These are phyloP conservation scores for Lathyrus tuberosus DNA, from an alignment of 306 rosid species.

Conservation along the genomic window DNA sequence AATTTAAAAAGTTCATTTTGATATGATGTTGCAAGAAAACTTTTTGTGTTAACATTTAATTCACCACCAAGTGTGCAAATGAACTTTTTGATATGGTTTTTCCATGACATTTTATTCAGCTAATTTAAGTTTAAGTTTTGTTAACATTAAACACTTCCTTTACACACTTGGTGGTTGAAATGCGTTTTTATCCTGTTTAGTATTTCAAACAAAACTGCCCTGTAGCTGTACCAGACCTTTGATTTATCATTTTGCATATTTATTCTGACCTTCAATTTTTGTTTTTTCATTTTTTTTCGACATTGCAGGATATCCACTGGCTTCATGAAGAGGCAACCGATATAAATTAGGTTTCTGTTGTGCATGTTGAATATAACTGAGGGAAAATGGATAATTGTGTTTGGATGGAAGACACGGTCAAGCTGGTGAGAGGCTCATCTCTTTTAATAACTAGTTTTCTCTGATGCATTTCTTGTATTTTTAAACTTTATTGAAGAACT, in stretches of 20 bases:
- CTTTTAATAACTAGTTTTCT: slow-evolving; percentile 20
- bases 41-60: no score
- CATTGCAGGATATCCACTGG: slow-evolving; percentile 49
- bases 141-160: slow-evolving; percentile 3
- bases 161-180: slow-evolving; percentile 6
- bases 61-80: no score
- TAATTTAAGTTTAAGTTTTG: slow-evolving; percentile 1
- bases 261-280: slow-evolving; percentile 17
- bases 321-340: slow-evolving; percentile 38
- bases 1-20: no score
- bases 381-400: slow-evolving; percentile 26
- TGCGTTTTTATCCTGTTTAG: slow-evolving; percentile 1
- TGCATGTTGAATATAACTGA: slow-evolving; percentile 26
- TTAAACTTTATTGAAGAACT: slow-evolving; percentile 26
- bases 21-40: no score
- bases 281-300: slow-evolving; percentile 16
- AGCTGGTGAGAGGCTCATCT: slow-evolving; percentile 32
- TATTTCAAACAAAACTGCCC: slow-evolving; percentile 21
- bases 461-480: slow-evolving; percentile 27
- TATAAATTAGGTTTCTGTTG: slow-evolving; percentile 31
- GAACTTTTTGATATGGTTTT: not conserved
- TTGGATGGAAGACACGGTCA: slow-evolving; percentile 34
- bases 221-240: slow-evolving; percentile 26
- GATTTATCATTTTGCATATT: slow-evolving; percentile 32
- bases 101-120: not conserved